These are phyloP conservation scores for Alternaria gaisen DNA, from an alignment of 2,329 filamentous ascomycete species.

Conservation along the genomic window DNA sequence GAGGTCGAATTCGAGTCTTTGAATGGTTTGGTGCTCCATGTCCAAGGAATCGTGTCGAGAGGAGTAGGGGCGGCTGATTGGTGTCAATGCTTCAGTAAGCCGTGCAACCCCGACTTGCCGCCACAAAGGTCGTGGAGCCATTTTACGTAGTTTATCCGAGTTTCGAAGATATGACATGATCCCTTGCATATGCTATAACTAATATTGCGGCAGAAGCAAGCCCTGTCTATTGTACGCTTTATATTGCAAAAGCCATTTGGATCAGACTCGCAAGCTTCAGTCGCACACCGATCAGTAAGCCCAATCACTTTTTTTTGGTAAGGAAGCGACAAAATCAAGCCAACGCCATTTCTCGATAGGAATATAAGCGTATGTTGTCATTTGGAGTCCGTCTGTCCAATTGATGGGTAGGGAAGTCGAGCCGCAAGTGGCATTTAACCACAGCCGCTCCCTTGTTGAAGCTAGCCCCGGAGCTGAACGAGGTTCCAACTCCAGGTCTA, in stretches of 20 bases:
- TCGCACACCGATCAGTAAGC: neutral
- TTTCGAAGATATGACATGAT: neutral
- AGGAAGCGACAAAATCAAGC: neutral
- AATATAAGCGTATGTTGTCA: neutral
- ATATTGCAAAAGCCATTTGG: neutral
- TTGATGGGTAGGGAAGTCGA: neutral
- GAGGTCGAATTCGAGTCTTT: neutral
- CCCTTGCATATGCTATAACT: neutral
- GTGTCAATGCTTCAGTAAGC: neutral
- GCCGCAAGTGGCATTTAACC: neutral
- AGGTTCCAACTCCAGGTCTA: neutral
- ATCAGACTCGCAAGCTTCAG: neutral
- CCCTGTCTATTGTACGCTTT: neutral
- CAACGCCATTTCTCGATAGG: neutral
- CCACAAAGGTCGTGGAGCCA: neutral
- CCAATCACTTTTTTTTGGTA: neutral
- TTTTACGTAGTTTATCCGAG: neutral
- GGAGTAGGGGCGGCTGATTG: neutral
- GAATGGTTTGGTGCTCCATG: neutral
- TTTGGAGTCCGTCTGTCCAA: neutral
- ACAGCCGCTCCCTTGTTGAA: neutral
- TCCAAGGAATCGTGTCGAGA: neutral
- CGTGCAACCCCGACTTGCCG: neutral
- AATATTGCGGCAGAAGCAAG: neutral
- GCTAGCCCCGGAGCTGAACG: neutral